Conservation (phyloP, 345 rosid genomes). For the Aquilaria yunnanensis region DNA sequence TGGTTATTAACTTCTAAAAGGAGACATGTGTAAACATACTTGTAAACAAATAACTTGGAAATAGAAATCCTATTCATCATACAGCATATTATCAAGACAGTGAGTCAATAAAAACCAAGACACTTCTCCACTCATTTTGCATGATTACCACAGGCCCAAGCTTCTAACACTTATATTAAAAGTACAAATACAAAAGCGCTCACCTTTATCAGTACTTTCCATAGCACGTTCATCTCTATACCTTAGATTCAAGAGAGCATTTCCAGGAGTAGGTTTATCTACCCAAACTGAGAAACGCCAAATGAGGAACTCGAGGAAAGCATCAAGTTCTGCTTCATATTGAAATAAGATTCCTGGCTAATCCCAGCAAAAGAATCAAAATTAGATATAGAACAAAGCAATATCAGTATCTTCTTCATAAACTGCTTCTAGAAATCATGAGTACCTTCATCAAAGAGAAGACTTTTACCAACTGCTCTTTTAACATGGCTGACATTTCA, state of each 20-base stretch:
- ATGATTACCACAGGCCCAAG: neutral
- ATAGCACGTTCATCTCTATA: constrained; percentile 75
- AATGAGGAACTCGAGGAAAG: constrained; percentile 97
- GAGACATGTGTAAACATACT: too few species aligned
- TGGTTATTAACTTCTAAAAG: too few species aligned
- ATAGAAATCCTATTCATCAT: too few species aligned
- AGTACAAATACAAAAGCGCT: constrained; percentile 17
- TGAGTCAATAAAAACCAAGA: too few species aligned
- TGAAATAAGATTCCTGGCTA: constrained; percentile 99
- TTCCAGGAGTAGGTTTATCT: constrained; percentile 99
- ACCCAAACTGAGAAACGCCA: constrained; percentile 99
- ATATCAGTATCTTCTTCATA: neutral
- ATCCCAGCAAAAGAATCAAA: constrained; percentile 37
- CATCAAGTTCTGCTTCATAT: constrained; percentile 98
- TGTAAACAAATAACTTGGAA: too few species aligned
- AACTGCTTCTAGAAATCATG: constrained; percentile 6
- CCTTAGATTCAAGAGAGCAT: constrained; percentile 86
- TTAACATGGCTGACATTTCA: constrained; percentile 96
- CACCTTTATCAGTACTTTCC: constrained; percentile 47
- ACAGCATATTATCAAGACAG: too few species aligned
- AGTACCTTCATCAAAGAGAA: constrained; percentile 88
- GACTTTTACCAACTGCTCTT: constrained; percentile 90
- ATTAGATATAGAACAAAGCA: constrained; percentile 15
- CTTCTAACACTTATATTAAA: constrained; percentile 4
- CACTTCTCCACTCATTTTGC: neutral